A percentile compares a stretch with the other conserved stretches of the same genome.
phyloP scores from a whole-genome alignment of 495 filamentous ascomycete genomes.

The Filosporella fistucella region DNA sequence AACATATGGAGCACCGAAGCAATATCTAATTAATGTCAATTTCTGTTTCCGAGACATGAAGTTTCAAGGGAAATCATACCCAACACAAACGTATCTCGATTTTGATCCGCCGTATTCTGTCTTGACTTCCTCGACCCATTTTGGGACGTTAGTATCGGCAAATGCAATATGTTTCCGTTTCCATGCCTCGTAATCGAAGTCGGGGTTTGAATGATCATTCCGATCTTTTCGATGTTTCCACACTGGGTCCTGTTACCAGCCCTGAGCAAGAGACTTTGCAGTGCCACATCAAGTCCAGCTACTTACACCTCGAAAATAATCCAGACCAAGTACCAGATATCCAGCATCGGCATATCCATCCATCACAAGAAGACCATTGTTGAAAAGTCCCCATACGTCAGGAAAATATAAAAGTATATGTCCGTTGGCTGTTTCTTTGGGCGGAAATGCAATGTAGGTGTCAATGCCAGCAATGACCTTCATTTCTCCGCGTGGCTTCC shows the following conservation, averaged over 20 bases:
- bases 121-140: constrained; percentile 29
- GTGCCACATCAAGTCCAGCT: neutral
- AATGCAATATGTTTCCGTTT: constrained; percentile 32
- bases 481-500: constrained; percentile 27
- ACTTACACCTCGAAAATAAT: constrained; percentile 36
- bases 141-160: constrained; percentile 27
- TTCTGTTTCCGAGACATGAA: too few relatives aligned
- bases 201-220: constrained; percentile 24
- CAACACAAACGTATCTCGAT: constrained; percentile 33
- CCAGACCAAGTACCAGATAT: constrained; percentile 32
- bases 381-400: constrained; percentile 35
- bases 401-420: constrained; percentile 37
- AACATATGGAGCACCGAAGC: constrained; percentile 39
- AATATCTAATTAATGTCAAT: constrained; percentile 25
- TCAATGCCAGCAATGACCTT: constrained; percentile 25
- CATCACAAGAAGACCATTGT: constrained; percentile 33
- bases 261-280: neutral
- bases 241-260: constrained; percentile 28
- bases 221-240: constrained; percentile 35
- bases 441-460: constrained; percentile 32
- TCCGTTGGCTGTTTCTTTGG: constrained; percentile 27
- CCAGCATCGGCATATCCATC: constrained; percentile 39
- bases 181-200: constrained; percentile 38
- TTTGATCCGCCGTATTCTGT: constrained; percentile 26
- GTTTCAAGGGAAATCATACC: too few relatives aligned